phyloP scores from a whole-genome alignment of 352 stramenopile genomes.

The Globisporangium uncinulatum region DNA sequence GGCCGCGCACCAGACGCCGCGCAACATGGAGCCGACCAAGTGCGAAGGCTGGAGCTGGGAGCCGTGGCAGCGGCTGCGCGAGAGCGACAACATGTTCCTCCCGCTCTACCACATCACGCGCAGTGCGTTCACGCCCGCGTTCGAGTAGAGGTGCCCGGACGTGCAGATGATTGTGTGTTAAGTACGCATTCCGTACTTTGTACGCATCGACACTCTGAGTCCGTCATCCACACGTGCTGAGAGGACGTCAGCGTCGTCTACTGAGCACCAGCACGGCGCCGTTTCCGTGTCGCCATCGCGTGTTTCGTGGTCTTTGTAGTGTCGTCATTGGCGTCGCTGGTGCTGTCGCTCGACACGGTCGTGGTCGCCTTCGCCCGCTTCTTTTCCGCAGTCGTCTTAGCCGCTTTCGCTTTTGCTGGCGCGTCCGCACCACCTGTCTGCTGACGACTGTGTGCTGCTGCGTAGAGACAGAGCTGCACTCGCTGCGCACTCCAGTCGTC shows the following conservation, averaged over 20 bases:
- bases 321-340: not conserved
- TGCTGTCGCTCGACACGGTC: not conserved
- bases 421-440: not conserved
- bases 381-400: slow-evolving; percentile 4
- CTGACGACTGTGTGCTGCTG: slow-evolving; percentile 16
- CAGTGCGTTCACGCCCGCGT: slow-evolving; percentile 43
- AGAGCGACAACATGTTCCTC: slow-evolving; percentile 69
- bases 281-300: slow-evolving; percentile 9
- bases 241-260: not conserved
- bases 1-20: slow-evolving; percentile 33
- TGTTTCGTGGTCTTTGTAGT: slow-evolving; percentile 1
- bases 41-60: slow-evolving; percentile 76
- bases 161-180: too few species aligned
- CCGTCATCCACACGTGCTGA: too few species aligned
- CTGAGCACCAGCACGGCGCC: slow-evolving; percentile 3
- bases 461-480: slow-evolving; percentile 72
- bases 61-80: slow-evolving; percentile 39
- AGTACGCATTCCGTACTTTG: too few species aligned
- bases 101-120: slow-evolving; percentile 61
- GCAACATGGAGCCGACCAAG: slow-evolving; percentile 82
- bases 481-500: slow-evolving; percentile 51
- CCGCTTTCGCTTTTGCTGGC: slow-evolving; percentile 6
- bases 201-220: too few species aligned
- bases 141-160: not conserved
- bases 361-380: not conserved